These are phyloP conservation scores for Malbranchea zuffiana DNA, from an alignment of 2,329 filamentous ascomycete species.

Conservation along the genomic window DNA sequence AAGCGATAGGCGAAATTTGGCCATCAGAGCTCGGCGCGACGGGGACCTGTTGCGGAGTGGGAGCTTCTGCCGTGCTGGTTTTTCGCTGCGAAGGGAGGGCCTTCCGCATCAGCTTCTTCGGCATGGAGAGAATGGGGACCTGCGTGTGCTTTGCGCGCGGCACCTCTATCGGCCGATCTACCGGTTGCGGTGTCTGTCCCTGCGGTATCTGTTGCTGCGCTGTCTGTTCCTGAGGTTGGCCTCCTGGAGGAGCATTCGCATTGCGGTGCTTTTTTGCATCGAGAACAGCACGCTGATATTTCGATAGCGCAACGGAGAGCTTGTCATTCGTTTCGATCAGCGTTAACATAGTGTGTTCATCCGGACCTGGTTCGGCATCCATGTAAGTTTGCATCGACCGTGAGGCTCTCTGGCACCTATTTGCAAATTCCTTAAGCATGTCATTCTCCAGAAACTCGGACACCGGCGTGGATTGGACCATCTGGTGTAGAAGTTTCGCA, in stretches of 20 bases:
- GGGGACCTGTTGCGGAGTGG: not conserved
- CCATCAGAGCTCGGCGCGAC: not conserved
- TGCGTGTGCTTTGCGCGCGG: slow-evolving; percentile 5
- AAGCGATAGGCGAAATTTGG: slow-evolving; percentile 2
- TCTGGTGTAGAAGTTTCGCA: slow-evolving; percentile 81
- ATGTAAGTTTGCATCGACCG: slow-evolving; percentile 80
- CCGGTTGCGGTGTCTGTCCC: not conserved
- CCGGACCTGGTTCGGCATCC: slow-evolving; percentile 64
- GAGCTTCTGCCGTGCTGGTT: slow-evolving; percentile 1
- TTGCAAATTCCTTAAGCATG: slow-evolving; percentile 83
- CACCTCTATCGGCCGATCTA: not conserved
- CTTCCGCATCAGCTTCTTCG: slow-evolving; percentile 10
- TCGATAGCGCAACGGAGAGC: slow-evolving; percentile 67
- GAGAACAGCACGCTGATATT: slow-evolving; percentile 70
- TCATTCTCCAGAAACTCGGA: slow-evolving; percentile 69
- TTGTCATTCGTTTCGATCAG: slow-evolving; percentile 93
- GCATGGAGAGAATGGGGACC: slow-evolving; percentile 12
- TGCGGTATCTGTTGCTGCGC: slow-evolving; percentile 2
- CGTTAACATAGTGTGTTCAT: slow-evolving; percentile 87
- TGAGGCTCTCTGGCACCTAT: slow-evolving; percentile 71
- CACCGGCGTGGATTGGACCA: slow-evolving; percentile 73
- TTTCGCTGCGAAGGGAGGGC: not conserved
- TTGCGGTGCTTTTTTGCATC: slow-evolving; percentile 40
- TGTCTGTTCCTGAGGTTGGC: slow-evolving; percentile 1
- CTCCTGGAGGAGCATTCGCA: not conserved